These are phyloP conservation scores for Gentiana dahurica DNA, from an alignment of 257 asterid species.

Conservation along the genomic window DNA sequence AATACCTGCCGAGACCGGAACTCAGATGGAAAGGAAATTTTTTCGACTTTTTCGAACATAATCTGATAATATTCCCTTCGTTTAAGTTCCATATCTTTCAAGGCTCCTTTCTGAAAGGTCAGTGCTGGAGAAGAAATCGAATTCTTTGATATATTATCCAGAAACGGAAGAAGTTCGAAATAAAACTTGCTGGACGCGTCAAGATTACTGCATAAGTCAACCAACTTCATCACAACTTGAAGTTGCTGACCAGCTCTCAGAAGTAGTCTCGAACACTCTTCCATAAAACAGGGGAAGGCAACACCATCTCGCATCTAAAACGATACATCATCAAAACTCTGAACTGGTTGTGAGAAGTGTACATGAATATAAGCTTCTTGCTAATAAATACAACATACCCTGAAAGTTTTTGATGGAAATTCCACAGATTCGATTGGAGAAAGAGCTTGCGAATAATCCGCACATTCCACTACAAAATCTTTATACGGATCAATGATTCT, in stretches of 20 bases:
- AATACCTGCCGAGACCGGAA: constrained; percentile 59
- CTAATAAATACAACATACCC: constrained; percentile 43
- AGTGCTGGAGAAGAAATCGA: constrained; percentile 51
- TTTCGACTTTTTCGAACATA: constrained; percentile 67
- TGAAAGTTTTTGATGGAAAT: constrained; percentile 52
- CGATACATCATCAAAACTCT: constrained; percentile 19
- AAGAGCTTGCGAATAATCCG: constrained; percentile 21
- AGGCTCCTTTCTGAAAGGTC: constrained; percentile 61
- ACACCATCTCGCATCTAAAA: constrained; percentile 77
- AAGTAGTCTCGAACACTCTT: constrained; percentile 63
- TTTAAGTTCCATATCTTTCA: constrained; percentile 42
- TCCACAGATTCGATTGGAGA: constrained; percentile 22
- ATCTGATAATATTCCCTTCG: constrained; percentile 57
- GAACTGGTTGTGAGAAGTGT: constrained; percentile 10
- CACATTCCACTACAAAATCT: constrained; percentile 74
- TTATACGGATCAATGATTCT: constrained; percentile 61
- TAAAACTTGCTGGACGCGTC: constrained; percentile 34
- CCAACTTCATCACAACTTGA: constrained; percentile 78
- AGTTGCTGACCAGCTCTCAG: constrained; percentile 98
- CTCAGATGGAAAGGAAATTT: constrained; percentile 41
- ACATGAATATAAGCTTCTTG: constrained; percentile 13
- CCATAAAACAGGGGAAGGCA: constrained; percentile 73
- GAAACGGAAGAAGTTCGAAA: constrained; percentile 60
- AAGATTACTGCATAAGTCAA: constrained; percentile 50
- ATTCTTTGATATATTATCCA: constrained; percentile 40